Conservation (phyloP, 768 basidiomycete species). For the Hypholoma fasciculare region DNA sequence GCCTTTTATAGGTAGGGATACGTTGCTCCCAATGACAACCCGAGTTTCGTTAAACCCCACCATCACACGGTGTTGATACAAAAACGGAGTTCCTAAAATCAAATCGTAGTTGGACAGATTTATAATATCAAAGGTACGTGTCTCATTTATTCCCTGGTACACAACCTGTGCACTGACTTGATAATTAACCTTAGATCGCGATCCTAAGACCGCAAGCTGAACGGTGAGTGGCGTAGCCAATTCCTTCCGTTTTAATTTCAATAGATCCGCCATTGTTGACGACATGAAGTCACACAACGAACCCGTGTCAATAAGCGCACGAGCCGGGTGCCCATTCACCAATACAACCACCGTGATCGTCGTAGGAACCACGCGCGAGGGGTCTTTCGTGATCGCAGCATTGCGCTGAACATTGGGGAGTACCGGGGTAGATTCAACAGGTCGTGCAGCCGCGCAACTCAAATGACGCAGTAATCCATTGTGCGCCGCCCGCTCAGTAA, state of each 20-base stretch:
- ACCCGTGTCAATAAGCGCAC: constrained; percentile 28
- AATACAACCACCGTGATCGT: constrained; percentile 29
- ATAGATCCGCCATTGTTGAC: constrained; percentile 31
- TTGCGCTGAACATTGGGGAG: constrained; percentile 25
- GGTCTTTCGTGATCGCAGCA: constrained; percentile 18
- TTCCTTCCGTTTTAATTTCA: constrained; percentile 19
- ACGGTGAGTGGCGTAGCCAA: constrained; percentile 31
- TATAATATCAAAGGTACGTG: constrained; percentile 31
- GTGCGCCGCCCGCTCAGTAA: no score
- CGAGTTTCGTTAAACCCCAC: constrained; percentile 27
- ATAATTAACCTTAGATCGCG: constrained; percentile 35
- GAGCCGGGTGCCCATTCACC: constrained; percentile 24
- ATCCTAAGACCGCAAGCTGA: constrained; percentile 41
- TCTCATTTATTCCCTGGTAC: constrained; percentile 33
- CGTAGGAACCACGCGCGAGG: constrained; percentile 22
- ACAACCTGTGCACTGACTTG: constrained; percentile 20
- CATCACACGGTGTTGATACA: constrained; percentile 29
- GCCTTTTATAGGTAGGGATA: constrained; percentile 19
- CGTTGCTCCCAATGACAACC: constrained; percentile 23
- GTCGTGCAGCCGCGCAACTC: no score
- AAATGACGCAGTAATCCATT: no score
- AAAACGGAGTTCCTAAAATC: constrained; percentile 33
- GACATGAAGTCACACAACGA: constrained; percentile 41
- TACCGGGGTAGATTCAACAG: no score
- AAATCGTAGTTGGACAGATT: constrained; percentile 40